Conservation (phyloP, 225 moss, liverwort and hornwort genomes). For the Anthoceros angustus region DNA sequence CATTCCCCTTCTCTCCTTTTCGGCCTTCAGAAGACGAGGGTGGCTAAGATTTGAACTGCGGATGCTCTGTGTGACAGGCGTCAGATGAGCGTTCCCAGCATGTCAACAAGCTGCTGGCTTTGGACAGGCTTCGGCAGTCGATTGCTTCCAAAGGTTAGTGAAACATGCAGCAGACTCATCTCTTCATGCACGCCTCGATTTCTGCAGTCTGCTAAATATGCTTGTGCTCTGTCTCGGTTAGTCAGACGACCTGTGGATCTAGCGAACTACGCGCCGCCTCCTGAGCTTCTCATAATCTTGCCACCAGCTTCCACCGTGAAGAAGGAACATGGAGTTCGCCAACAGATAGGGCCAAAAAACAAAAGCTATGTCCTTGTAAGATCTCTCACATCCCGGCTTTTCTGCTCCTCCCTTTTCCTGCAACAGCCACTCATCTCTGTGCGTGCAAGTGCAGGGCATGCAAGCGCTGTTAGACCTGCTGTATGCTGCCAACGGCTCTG, state of each 20-base stretch:
- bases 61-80: conserved; percentile 28
- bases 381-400: neutral
- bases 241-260: conserved; percentile 65
- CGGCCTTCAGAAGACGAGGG: neutral
- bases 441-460: conserved; percentile 37
- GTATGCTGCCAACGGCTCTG: conserved; percentile 49
- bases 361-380: conserved; percentile 57
- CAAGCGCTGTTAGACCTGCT: conserved; percentile 73
- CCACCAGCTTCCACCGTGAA: conserved; percentile 35
- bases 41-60: neutral
- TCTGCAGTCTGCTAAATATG: neutral
- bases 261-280: conserved; percentile 48
- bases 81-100: conserved; percentile 91
- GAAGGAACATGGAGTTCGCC: conserved; percentile 38
- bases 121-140: conserved; percentile 65
- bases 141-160: conserved; percentile 59
- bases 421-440: neutral
- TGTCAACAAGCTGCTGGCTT: conserved; percentile 58
- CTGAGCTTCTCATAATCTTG: conserved; percentile 60
- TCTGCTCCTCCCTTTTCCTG: neutral
- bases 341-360: conserved; percentile 79
- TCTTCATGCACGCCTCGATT: neutral
- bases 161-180: neutral
- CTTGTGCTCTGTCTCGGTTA: conserved; percentile 18
- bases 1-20: neutral